phyloP scores from a whole-genome alignment of 805 yeast genomes.

The Sporopachydermia quercuum region DNA sequence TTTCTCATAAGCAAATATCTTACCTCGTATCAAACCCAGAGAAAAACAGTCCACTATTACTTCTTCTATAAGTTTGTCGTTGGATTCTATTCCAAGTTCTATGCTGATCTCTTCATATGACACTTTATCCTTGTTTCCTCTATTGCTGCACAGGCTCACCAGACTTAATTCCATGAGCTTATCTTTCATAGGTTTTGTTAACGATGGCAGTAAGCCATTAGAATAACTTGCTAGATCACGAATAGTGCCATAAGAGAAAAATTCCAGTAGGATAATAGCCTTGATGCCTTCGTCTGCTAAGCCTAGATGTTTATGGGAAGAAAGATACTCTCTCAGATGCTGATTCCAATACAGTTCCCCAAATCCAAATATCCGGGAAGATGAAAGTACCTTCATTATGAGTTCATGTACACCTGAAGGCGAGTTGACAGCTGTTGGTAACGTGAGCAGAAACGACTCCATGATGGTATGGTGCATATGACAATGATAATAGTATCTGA shows the following conservation, averaged over 20 bases:
- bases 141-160: not conserved
- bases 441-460: not conserved
- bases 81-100: not conserved
- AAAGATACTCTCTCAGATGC: not conserved
- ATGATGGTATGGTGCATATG: too few species aligned
- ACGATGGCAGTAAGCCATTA: not conserved
- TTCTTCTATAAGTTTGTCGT: not conserved
- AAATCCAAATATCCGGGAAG: not conserved
- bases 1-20: not conserved
- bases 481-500: too few species aligned
- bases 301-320: not conserved
- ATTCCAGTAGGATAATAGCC: not conserved
- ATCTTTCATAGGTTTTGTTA: not conserved
- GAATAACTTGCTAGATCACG: not conserved
- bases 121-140: not conserved
- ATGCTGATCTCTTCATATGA: not conserved
- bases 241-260: not conserved
- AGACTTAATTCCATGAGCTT: not conserved
- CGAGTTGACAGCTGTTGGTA: not conserved
- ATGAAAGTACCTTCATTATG: not conserved
- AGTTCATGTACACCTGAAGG: not conserved
- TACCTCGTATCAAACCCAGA: not conserved
- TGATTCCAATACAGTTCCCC: not conserved
- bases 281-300: not conserved
- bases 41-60: not conserved